phyloP scores from a whole-genome alignment of 1,284 basidiomycete genomes.

The Sanghuangporus sanghuang region DNA sequence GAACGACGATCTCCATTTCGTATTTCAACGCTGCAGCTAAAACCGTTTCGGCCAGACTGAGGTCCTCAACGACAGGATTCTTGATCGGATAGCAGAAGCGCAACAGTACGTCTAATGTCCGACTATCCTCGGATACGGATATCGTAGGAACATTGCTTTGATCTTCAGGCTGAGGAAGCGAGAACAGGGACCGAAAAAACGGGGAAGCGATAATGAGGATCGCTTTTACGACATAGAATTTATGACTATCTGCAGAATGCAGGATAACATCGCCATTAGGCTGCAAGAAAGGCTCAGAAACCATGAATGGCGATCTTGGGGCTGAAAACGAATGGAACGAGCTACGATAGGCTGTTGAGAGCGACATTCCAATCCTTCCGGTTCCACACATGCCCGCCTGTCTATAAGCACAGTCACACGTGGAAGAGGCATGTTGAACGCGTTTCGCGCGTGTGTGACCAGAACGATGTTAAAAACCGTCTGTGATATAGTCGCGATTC shows the following conservation, averaged over 20 bases:
- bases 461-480: not conserved
- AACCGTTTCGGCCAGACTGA: slow-evolving; percentile 19
- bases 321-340: no score
- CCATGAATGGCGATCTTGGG: not conserved
- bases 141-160: slow-evolving; percentile 25
- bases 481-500: no score
- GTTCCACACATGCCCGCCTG: not conserved
- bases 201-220: slow-evolving; percentile 31
- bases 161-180: slow-evolving; percentile 24
- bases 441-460: not conserved
- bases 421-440: not conserved
- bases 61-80: slow-evolving; percentile 18
- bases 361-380: not conserved
- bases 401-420: not conserved
- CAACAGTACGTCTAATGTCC: slow-evolving; percentile 30
- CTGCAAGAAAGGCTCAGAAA: not conserved
- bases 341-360: not conserved
- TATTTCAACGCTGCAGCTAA: slow-evolving; percentile 34
- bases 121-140: slow-evolving; percentile 29
- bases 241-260: slow-evolving; percentile 31
- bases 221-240: slow-evolving; percentile 31
- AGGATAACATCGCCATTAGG: slow-evolving; percentile 29
- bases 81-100: slow-evolving; percentile 34
- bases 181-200: slow-evolving; percentile 36
- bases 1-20: slow-evolving; percentile 24